Percentiles rank a stretch among this genome's conserved stretches.
Conservation (phyloP, 2,329 filamentous ascomycete species). For the Penicillium thymicola region DNA sequence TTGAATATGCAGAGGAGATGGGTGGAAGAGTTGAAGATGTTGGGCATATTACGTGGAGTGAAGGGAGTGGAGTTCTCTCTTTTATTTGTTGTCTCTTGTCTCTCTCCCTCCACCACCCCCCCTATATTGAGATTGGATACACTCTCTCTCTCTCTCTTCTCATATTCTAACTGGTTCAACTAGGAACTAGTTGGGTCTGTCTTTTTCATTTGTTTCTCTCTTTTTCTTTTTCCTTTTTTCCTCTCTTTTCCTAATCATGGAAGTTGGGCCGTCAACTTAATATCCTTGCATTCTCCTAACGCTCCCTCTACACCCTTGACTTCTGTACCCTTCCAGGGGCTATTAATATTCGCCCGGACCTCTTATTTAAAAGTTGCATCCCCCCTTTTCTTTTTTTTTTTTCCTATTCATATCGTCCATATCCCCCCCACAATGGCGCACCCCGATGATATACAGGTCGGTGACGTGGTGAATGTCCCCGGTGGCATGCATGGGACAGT, state of each 20-base stretch:
- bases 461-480: slow-evolving; percentile 85
- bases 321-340: slow-evolving; percentile 8
- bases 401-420: not conserved
- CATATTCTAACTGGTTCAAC: not conserved
- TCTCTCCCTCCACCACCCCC: not conserved
- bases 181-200: not conserved
- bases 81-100: slow-evolving; percentile 20
- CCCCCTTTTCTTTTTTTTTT: not conserved
- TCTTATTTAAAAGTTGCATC: slow-evolving; percentile 5
- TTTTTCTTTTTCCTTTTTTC: not conserved
- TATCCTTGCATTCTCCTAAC: slow-evolving; percentile 15
- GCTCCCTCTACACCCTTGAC: slow-evolving; percentile 9
- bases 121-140: not conserved
- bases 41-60: slow-evolving; percentile 13
- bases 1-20: slow-evolving; percentile 7
- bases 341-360: not conserved
- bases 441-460: slow-evolving; percentile 61
- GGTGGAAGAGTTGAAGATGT: not conserved
- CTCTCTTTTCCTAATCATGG: slow-evolving; percentile 5
- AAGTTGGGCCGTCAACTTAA: slow-evolving; percentile 13
- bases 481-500: slow-evolving; percentile 89
- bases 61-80: slow-evolving; percentile 12
- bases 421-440: slow-evolving; percentile 32
- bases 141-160: not conserved
- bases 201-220: not conserved